A percentile compares a stretch with the other conserved stretches of the same genome.
phyloP scores from a whole-genome alignment of 345 rosid genomes.

The Populus ilicifolia region DNA sequence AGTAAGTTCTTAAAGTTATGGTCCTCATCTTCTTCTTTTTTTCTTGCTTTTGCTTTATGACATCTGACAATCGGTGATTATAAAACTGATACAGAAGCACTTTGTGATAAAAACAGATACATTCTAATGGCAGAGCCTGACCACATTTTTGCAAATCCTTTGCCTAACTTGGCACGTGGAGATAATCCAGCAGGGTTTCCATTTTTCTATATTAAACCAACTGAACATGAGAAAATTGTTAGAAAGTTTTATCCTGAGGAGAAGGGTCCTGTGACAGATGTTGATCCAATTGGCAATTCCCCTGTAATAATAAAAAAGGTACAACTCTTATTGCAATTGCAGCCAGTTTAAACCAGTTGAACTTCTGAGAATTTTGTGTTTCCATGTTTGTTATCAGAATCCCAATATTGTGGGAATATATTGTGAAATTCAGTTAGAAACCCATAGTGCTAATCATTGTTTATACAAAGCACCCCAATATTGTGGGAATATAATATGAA shows the following conservation, averaged over 20 bases:
- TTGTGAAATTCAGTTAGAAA: background rate
- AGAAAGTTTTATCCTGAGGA: constrained; percentile 66
- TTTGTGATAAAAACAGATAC: constrained; percentile 52
- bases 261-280: constrained; percentile 55
- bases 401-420: background rate
- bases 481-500: background rate
- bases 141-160: constrained; percentile 73
- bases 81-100: constrained; percentile 41
- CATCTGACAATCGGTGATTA: constrained; percentile 23
- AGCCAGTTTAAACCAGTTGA: background rate
- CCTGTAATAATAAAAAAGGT: constrained; percentile 77
- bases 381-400: background rate
- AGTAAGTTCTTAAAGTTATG: constrained; percentile 47
- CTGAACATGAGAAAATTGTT: constrained; percentile 42
- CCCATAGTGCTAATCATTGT: background rate
- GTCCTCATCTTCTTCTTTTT: background rate
- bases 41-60: background rate
- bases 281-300: constrained; percentile 82
- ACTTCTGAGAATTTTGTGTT: constrained; percentile 3
- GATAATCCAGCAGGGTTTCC: constrained; percentile 77
- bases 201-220: constrained; percentile 82
- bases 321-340: background rate
- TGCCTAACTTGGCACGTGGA: constrained; percentile 73
- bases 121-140: constrained; percentile 96
- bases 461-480: background rate